Base-by-base conservation (phyloP, 768 basidiomycete species). In the Mycena rosella region DNA sequence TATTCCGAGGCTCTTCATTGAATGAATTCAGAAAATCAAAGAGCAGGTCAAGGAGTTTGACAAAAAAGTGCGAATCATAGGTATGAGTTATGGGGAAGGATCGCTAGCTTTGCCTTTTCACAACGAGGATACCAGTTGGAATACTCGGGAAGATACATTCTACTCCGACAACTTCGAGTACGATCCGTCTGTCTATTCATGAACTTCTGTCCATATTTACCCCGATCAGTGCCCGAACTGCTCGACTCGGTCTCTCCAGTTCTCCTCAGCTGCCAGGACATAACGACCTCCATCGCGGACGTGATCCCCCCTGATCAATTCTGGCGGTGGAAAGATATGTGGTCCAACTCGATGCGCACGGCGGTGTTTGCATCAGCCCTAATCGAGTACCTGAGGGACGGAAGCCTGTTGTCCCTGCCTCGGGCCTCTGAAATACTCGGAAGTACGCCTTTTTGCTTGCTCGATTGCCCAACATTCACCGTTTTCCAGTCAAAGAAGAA, bases 281-380 rank as follows among this genome's bases (percentile, higher is more conserved):
- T 81, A 10, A 84, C 77, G 13, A 79, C 81, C 26, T 81, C 82
- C 1, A 78, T 95, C n/a, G 89, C 88, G 8, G 78, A 73, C 7
- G 82, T 89, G 34, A 81, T 93, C 27, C 93, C 93, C 30, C 82
- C 82, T 32, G 88, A 91, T 71, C 91, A 94, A 69, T 89, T 92
- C 67, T 95, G 93, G 93, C 84, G 88, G 62, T 95, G 91, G 91
- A 93, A 91, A 75, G 92, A 94, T 27, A 88, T 92, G 88, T 94
- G 93, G 93, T 84, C 86, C 1, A 88, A 87, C 73, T 89, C 91
- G 5, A 76, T 94, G 40, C 84, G 93, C 62, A 85, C 85, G 20
- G 87, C 87, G 14, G 83, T 94, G 0, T 95, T 91, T 72, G 84
- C 87, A 44, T 88, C 88, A 0, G 86, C 89, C 20, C 76, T 95